These are phyloP conservation scores for Pycnococcus provasolii DNA, from an alignment of 139 green algal genomes.

Conservation along the genomic window DNA sequence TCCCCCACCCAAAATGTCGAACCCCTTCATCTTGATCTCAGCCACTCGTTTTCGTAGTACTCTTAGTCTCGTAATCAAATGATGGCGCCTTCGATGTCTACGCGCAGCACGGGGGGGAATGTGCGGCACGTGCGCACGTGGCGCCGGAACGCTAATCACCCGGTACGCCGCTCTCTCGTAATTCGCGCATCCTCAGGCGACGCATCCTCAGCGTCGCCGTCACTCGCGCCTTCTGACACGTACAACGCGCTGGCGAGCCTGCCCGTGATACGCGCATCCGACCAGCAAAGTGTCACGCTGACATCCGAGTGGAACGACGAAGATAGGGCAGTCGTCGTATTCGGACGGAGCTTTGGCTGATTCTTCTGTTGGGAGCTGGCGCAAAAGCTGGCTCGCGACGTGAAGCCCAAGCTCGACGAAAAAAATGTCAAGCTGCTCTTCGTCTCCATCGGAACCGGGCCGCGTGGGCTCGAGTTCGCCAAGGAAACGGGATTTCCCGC, in stretches of 20 bases:
- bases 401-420: constrained; percentile 57
- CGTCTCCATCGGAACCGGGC: constrained; percentile 58
- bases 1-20: no score
- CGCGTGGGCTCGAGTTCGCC: constrained; percentile 55
- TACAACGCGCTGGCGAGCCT: not conserved
- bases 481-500: constrained; percentile 54
- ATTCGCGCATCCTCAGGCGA: no score
- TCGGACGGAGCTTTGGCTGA: constrained; percentile 62
- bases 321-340: constrained; percentile 48
- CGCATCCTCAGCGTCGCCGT: no score
- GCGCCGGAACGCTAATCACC: no score
- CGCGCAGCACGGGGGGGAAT: no score
- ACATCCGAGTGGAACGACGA: constrained; percentile 37
- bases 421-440: constrained; percentile 53
- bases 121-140: no score
- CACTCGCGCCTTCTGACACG: no score
- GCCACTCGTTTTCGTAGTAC: no score
- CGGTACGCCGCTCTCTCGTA: no score
- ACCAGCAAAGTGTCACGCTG: not conserved
- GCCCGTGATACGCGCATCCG: not conserved
- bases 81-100: no score
- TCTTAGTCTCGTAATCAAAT: no score
- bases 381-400: constrained; percentile 52
- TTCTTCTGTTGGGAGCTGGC: constrained; percentile 69
- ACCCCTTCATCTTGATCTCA: no score